These are phyloP conservation scores for Naganishia friedmannii DNA, from an alignment of 768 basidiomycete genomes.

Conservation along the genomic window DNA sequence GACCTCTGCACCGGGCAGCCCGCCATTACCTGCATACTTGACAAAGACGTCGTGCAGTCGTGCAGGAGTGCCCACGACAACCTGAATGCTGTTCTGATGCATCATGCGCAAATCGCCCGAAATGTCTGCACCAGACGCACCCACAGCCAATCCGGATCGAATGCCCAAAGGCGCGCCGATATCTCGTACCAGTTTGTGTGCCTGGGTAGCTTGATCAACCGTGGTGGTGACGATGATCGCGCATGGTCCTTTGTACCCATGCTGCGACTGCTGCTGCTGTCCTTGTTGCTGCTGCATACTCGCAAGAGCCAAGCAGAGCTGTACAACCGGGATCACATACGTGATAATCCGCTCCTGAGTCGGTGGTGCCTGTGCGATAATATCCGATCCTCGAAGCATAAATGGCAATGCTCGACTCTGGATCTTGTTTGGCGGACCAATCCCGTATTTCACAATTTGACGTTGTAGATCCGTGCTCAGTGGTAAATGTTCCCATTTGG, in stretches of 20 bases:
- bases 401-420: constrained; percentile 96
- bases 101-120: constrained; percentile 75
- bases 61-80: constrained; percentile 95
- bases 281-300: constrained; percentile 24
- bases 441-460: constrained; percentile 86
- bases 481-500: constrained; percentile 92
- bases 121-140: constrained; percentile 61
- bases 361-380: constrained; percentile 97
- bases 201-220: constrained; percentile 97
- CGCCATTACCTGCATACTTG: constrained; percentile 62
- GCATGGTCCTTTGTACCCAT: constrained; percentile 69
- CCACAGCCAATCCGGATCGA: constrained; percentile 76
- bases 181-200: constrained; percentile 64
- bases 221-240: constrained; percentile 96
- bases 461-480: constrained; percentile 81
- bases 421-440: constrained; percentile 98
- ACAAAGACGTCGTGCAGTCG: constrained; percentile 84
- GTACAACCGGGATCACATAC: constrained; percentile 58
- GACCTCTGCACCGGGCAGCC: constrained; percentile 76
- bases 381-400: constrained; percentile 77
- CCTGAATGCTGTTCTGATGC: constrained; percentile 87
- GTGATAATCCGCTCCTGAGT: constrained; percentile 98
- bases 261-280: constrained; percentile 44
- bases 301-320: constrained; percentile 61
- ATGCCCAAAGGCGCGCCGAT: constrained; percentile 90